A percentile compares a stretch with the other conserved stretches of the same genome.
Conservation (phyloP, 306 rosid species). For the Argentina anserina region DNA sequence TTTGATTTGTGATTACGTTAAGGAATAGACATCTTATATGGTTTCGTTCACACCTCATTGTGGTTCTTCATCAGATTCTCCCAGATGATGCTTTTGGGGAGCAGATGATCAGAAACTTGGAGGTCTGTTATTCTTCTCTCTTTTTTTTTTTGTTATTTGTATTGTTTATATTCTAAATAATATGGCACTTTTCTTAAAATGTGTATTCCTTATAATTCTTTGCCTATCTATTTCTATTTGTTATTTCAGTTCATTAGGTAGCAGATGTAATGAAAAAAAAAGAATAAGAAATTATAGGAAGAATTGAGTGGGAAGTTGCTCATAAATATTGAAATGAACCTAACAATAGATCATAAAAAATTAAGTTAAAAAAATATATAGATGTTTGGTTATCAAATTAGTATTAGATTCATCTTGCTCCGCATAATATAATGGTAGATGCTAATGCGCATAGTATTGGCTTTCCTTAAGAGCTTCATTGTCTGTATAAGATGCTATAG, state of each 20-base stretch:
- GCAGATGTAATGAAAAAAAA: not conserved
- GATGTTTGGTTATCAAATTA: not conserved
- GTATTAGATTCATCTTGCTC: not conserved
- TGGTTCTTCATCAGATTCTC: slow-evolving; percentile 60
- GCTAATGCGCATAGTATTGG: not conserved
- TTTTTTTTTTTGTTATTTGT: not conserved
- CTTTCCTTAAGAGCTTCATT: not conserved
- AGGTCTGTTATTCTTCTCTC: slow-evolving; percentile 40
- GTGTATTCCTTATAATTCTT: not conserved
- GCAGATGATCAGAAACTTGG: slow-evolving; percentile 93
- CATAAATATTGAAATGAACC: not conserved
- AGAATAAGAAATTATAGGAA: not conserved
- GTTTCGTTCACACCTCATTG: slow-evolving; percentile 23
- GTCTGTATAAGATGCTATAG: not conserved
- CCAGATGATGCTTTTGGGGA: slow-evolving; percentile 97
- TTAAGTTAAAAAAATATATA: too few species aligned
- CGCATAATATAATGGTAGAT: not conserved
- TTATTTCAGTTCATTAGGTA: not conserved
- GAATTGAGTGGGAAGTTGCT: not conserved
- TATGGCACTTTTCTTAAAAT: not conserved
- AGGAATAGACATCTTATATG: too few species aligned
- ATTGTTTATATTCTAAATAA: not conserved
- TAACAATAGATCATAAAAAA: not conserved
- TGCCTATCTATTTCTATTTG: not conserved
- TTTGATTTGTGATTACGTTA: not conserved